A percentile compares a stretch with the other conserved stretches of the same genome.
Evolutionary conservation across 257 asterid species (phyloP).

Genomic region (Striga asiatica): DNA sequence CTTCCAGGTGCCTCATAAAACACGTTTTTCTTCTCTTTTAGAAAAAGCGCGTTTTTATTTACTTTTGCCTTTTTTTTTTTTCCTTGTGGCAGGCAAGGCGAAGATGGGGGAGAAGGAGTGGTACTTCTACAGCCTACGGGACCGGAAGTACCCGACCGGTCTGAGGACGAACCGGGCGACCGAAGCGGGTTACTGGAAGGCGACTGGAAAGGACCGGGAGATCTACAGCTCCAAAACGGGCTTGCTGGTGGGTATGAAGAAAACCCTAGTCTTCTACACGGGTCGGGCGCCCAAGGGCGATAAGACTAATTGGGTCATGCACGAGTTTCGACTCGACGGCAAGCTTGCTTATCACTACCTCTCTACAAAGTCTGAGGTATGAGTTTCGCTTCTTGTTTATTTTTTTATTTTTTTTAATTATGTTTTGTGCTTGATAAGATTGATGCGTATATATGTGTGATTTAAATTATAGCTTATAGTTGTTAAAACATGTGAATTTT

Average conservation of each 20-base stretch:
- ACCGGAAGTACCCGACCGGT: conserved; percentile 85
- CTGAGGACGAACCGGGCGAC: conserved; percentile 87
- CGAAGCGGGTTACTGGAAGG: conserved; percentile 91
- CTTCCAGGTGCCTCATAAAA: conserved; percentile 42
- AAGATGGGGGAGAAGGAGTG: conserved; percentile 93
- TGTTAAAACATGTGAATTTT: too few relatives aligned
- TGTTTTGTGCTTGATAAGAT: too few relatives aligned
- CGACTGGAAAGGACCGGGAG: conserved; percentile 88
- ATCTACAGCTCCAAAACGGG: conserved; percentile 54
- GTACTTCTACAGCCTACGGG: conserved; percentile 80
- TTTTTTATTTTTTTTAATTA: too few relatives aligned
- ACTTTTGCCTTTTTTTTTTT: not conserved
- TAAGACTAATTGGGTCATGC: conserved; percentile 88
- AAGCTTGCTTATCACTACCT: conserved; percentile 70
- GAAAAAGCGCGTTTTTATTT: not conserved
- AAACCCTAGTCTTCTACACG: conserved; percentile 85
- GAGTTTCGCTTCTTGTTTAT: not conserved
- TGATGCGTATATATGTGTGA: too few relatives aligned
- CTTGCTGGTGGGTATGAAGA: conserved; percentile 88
- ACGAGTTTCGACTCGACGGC: conserved; percentile 86
- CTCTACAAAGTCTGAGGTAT: conserved; percentile 57
- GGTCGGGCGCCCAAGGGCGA: conserved; percentile 91
- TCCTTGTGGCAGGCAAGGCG: conserved; percentile 35
- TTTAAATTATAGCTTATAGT: too few relatives aligned
- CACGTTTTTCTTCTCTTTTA: too few relatives aligned